These are phyloP conservation scores for Talaromyces proteolyticus DNA, from an alignment of 495 filamentous ascomycete species.

Conservation along the genomic window DNA sequence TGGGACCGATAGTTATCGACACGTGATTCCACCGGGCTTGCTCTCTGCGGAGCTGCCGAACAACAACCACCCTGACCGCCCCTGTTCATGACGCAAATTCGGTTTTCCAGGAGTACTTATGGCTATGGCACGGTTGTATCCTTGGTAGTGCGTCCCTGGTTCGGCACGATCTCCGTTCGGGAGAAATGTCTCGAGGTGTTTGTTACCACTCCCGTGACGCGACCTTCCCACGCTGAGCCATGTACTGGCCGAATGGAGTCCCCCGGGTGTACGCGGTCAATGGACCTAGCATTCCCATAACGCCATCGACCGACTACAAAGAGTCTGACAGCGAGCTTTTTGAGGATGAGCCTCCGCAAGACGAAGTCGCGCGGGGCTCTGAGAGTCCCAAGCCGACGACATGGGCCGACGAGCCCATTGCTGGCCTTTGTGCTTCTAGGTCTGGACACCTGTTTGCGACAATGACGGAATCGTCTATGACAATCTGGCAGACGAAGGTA, in stretches of 20 bases:
- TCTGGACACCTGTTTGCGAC: conserved; percentile 84
- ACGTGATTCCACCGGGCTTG: conserved; percentile 4
- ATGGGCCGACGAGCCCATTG: conserved; percentile 54
- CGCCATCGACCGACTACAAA: conserved; percentile 31
- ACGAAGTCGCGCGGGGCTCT: neutral
- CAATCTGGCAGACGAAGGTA: conserved; percentile 94
- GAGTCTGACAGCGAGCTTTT: conserved; percentile 1
- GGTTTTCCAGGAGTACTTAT: neutral
- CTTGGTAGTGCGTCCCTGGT: neutral
- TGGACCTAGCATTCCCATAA: conserved; percentile 36
- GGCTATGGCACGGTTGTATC: conserved; percentile 1
- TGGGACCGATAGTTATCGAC: neutral
- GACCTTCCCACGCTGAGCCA: conserved; percentile 44
- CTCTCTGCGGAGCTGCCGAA: neutral
- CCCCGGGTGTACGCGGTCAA: conserved; percentile 82
- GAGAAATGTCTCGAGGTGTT: conserved; percentile 38
- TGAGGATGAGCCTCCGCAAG: neutral
- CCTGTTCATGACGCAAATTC: neutral
- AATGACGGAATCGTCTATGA: conserved; percentile 75
- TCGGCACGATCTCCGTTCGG: conserved; percentile 11
- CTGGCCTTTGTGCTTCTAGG: conserved; percentile 72
- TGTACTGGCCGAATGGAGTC: conserved; percentile 97
- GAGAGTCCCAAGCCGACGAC: conserved; percentile 11
- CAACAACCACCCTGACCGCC: neutral
- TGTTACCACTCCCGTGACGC: conserved; percentile 15